A percentile compares a stretch with the other conserved stretches of the same genome.
Conservation (phyloP, 1,139 yeast genomes). For the Saccharomycopsis hybrid region DNA sequence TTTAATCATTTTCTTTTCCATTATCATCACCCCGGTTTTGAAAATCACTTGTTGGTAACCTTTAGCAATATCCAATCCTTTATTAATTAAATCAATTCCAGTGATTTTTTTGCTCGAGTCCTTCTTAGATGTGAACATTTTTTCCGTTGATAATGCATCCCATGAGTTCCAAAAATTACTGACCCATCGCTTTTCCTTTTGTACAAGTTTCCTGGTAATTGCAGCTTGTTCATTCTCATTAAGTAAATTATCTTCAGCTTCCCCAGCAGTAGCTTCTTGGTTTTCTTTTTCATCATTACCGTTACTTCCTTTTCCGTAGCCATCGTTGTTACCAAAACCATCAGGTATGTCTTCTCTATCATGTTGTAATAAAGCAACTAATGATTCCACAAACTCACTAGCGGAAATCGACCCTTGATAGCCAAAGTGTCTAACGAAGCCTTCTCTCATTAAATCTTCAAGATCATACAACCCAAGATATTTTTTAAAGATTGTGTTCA, state of each 20-base stretch:
- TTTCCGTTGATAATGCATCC: conserved; percentile 58
- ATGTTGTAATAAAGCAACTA: conserved; percentile 76
- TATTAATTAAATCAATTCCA: conserved; percentile 47
- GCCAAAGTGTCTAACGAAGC: conserved; percentile 82
- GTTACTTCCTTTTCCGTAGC: conserved; percentile 17
- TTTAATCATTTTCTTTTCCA: conserved; percentile 76
- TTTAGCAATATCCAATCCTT: conserved; percentile 79
- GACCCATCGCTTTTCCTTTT: conserved; percentile 70
- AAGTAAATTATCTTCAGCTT: conserved; percentile 25
- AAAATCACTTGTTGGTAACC: conserved; percentile 78
- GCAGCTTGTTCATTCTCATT: conserved; percentile 29
- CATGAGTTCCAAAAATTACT: conserved; percentile 91
- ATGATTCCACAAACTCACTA: conserved; percentile 86
- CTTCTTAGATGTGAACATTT: neutral
- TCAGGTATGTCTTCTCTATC: conserved; percentile 35
- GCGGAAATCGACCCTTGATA: conserved; percentile 84
- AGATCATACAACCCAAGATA: conserved; percentile 73
- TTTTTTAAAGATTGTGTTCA: conserved; percentile 62
- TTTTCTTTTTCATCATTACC: conserved; percentile 23
- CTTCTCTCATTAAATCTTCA: conserved; percentile 78
- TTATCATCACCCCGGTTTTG: conserved; percentile 78
- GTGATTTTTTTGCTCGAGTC: conserved; percentile 30
- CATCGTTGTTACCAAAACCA: too few relatives aligned
- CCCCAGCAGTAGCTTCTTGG: conserved; percentile 23
- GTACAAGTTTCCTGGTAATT: conserved; percentile 34